Conservation (phyloP, 257 asterid species). For the Ehretia macrophylla region DNA sequence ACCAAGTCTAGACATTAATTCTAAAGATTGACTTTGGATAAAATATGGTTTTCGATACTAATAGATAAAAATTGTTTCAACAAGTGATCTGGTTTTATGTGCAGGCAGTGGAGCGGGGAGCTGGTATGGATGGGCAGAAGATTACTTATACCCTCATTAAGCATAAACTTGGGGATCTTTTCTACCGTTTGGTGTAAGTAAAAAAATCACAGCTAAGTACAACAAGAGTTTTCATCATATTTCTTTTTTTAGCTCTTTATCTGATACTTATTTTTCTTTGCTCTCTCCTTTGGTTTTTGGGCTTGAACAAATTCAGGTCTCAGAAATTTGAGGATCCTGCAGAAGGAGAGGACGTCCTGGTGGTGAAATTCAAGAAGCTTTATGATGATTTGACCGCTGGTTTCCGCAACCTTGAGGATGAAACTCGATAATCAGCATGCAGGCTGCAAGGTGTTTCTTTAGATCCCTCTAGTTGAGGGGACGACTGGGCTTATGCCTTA, state of each 20-base stretch:
- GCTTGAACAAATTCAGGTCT: constrained; percentile 44
- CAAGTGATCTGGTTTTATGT: constrained; percentile 5
- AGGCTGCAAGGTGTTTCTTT: background rate
- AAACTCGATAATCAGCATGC: constrained; percentile 50
- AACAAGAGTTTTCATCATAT: background rate
- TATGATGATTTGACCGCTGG: constrained; percentile 84
- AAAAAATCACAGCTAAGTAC: constrained; percentile 13
- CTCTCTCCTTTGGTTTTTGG: background rate
- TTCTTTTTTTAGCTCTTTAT: background rate
- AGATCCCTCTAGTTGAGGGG: too few relatives aligned
- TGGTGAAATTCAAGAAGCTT: constrained; percentile 79
- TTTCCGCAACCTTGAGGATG: constrained; percentile 97
- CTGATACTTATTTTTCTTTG: background rate
- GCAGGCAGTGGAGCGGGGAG: constrained; percentile 96
- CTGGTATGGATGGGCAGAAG: constrained; percentile 99
- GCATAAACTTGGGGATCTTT: constrained; percentile 92
- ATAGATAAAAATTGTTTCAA: background rate
- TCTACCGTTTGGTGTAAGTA: constrained; percentile 96
- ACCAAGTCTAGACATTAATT: too few relatives aligned
- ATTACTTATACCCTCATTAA: constrained; percentile 82
- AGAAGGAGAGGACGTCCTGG: constrained; percentile 81
- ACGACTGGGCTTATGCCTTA: too few relatives aligned
- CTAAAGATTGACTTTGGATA: too few relatives aligned
- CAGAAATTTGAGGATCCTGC: constrained; percentile 99
- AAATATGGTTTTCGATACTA: too few relatives aligned